These are phyloP conservation scores for Claviceps sp. DNA, from an alignment of 2,329 filamentous ascomycete genomes.

Conservation along the genomic window DNA sequence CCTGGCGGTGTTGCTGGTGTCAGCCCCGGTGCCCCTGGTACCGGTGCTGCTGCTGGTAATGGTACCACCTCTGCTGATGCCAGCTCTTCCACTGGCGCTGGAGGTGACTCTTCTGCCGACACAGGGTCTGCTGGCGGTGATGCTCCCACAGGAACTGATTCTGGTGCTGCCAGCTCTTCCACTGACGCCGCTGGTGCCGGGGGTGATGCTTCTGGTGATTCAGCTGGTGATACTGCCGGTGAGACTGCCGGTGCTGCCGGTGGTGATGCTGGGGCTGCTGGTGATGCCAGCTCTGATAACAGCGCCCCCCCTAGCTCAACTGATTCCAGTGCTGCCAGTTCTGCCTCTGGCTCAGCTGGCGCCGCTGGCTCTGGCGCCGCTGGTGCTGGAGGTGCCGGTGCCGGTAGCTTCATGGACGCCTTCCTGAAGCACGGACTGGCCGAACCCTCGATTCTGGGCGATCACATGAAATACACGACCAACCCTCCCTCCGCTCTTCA, in stretches of 20 bases:
- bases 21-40: not conserved
- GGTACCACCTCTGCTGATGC: not conserved
- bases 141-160: not conserved
- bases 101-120: not conserved
- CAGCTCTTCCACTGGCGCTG: not conserved
- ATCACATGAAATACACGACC: slow-evolving; percentile 1
- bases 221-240: not conserved
- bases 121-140: not conserved
- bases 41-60: not conserved
- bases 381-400: not conserved
- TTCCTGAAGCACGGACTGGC: not conserved
- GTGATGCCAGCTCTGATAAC: not conserved
- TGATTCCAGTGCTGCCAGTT: too few relatives aligned
- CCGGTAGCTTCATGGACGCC: not conserved
- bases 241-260: not conserved
- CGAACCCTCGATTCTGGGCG: not conserved
- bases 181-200: not conserved
- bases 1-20: not conserved
- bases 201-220: not conserved
- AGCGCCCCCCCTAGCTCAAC: not conserved
- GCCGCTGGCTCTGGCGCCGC: not conserved
- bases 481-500: slow-evolving; percentile 1
- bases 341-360: too few relatives aligned
- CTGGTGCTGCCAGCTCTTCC: not conserved
- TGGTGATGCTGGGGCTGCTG: too few relatives aligned